phyloP scores from a whole-genome alignment of 140 eudicot species.

The Ambrosia hybrid region DNA sequence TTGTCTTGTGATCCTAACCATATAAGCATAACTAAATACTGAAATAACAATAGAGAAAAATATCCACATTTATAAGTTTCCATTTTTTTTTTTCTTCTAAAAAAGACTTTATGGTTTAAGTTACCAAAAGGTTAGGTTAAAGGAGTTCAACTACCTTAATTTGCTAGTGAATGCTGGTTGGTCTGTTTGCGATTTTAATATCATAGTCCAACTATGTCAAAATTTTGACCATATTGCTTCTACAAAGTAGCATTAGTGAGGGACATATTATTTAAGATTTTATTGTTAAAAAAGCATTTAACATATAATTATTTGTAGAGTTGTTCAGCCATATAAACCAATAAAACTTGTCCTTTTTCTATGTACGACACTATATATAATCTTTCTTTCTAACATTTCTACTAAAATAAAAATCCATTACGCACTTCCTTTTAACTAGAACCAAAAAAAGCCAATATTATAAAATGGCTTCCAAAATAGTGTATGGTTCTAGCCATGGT shows the following conservation, averaged over 20 bases:
- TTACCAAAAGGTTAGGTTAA: no score
- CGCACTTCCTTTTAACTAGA: not conserved
- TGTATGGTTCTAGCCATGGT: slow-evolving; percentile 34
- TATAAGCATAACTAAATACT: no score
- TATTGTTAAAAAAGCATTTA: not conserved
- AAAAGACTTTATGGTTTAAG: no score
- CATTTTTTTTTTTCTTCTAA: no score
- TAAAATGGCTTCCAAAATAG: slow-evolving; percentile 41
- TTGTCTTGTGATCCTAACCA: no score
- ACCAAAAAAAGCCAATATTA: not conserved
- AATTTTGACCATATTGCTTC: not conserved
- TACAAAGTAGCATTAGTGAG: not conserved
- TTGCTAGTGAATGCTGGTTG: slow-evolving; percentile 22
- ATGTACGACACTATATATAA: slow-evolving; percentile 36
- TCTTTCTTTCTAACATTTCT: slow-evolving; percentile 10
- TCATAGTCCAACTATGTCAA: not conserved
- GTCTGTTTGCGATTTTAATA: slow-evolving; percentile 7
- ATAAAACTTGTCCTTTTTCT: slow-evolving; percentile 30
- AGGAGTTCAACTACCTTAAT: slow-evolving; percentile 26
- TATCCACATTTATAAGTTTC: no score
- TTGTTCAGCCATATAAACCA: slow-evolving; percentile 60
- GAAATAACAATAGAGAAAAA: no score
- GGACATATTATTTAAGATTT: not conserved
- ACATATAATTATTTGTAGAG: slow-evolving; percentile 14
- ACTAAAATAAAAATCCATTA: not conserved